Base-by-base conservation (phyloP, 257 asterid genomes). In the Jacaranda mimosifolia region DNA sequence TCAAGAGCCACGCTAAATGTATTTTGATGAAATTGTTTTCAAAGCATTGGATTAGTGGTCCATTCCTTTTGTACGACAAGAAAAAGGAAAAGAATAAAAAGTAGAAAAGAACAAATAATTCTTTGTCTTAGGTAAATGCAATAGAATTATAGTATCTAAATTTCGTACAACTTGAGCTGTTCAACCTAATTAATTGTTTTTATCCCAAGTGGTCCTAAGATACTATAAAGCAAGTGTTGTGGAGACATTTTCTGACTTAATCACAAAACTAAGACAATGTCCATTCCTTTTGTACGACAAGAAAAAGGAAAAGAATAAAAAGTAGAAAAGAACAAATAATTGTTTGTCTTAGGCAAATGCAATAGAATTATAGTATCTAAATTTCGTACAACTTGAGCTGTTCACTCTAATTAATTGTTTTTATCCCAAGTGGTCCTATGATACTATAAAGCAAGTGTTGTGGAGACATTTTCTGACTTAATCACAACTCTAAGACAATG, bases 121-220 rank as follows among this genome's bases (percentile, higher is more conserved):
- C 53, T 45, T 77, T 62, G 42, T 57, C 76, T 57, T 75, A 46
- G 68, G 75, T 35, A 43, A 63, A 45, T 58, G 84, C 17, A 75
- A 75, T 63, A 1, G 32, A 45, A 76, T 11, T 75, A 51, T 39
- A 75, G 15, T 71, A 53, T 10, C 9, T 21, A 62, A 19, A 42
- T 62, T 70, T 81, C 71, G 80, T 58, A 73, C 87, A 79, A 81
- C 73, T 81, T 80, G 89, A 85, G 90, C 81, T 81, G 86, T 53
- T 65, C 81, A 81, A 63, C 71, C 69, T 59, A 72, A 32, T 71
- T 78, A 62, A 35, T 18, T 57, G 45, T 66, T 75, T 40, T 63
- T 49, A 51, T 10, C 55, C 58, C 7, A 0, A 6, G 85, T 85
- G 91, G 91, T 85, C 89, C 91, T 75, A 15, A 9, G 53, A 59